Evolutionary conservation across 768 basidiomycete species (phyloP), one percentile per base, ranked within the genome.

Genomic region (Pleurotus sapidus): DNA sequence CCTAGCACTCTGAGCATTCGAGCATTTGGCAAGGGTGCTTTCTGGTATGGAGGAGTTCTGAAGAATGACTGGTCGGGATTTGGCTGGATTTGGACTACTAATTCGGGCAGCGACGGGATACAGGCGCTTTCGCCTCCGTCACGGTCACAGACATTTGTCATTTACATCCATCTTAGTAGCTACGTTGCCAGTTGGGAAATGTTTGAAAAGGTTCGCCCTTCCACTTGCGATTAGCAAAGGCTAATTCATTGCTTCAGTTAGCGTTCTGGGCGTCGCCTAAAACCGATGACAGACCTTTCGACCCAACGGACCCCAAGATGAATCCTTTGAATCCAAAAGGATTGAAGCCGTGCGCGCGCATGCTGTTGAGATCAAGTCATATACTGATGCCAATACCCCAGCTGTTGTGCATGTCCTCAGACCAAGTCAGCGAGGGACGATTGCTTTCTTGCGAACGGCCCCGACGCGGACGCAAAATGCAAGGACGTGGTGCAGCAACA

Each of bases 381-480:
- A 27, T 30, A 27, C 27, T 34, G 18, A 56, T 47, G 6, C 20
- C 11, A 0, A 34, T 11, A 9, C 8, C 30, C 5, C n/a, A 98
- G 96, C 64, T 98, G 96, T 65, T 98, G 96, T 67, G 96, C 95
- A 43, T 98, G 96, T 68, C 95, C 94, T 1, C 81, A 93, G 64
- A 96, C 95, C 2, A 98, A 98, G 71, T 83, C 88, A 2, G 81
- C 80, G n/a, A 83, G 97, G 9, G 97, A 99, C 70, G 88, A 95
- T 61, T 99, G 97, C 73, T 98, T 97, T 78, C 77, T 98, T 59
- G 82, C 84, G 57, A 83, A 80, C 63, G 87, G 87, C 59, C 67
- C 79, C 3, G 82, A 84, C 57, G 89, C 89, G 6, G 79, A 83
- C 57, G 88, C 87, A 57, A 87, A 89, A 68, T 99, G 97, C 76